Base-by-base conservation (phyloP, 495 filamentous ascomycete species). In the Penicillium atrosanguineum region DNA sequence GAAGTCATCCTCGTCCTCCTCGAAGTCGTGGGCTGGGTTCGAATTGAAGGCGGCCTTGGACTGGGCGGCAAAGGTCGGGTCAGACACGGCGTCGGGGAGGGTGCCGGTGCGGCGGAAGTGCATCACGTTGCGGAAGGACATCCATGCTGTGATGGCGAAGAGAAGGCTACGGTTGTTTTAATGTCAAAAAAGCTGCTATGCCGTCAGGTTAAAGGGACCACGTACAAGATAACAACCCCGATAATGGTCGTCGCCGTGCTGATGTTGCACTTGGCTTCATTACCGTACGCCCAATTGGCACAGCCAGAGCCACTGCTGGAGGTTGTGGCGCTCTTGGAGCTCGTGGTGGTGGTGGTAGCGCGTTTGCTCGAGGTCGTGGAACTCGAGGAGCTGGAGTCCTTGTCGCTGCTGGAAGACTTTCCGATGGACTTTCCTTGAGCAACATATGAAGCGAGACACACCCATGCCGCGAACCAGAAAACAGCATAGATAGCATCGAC, bases 381-480 rank as follows among this genome's bases (percentile, higher is more conserved):
- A 8, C 63, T 59, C 12, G 55, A 38, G 16, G 51, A 42, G 40
- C 29, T 52, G 11, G 54, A 50, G 21, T 37, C 52, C n/a, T 58
- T 57, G 14, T 54, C 44, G 7, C 60, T 55, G 31, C 46, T 57
- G 26, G 48, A 60, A 54, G 59, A 53, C 26, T 65, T 67, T 41
- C 77, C 78, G 49, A 73, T 72, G 12, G 64, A 69, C 53, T 71
- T 77, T 16, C 75, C 76, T 28, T 78, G 62, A 9, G 76, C 71
- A 26, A 85, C 84, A 64, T 85, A 97, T 1, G 82, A 78, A 1
- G 89, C 88, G 39, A 95, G 80, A 39, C 85, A 80, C 6, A 90
- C 80, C 72, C 91, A 94, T 0, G 86, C 91, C 7, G 85, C 83
- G 53, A 96, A 83, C 91, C 91, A 97, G 59, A 96, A 72, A 40